These are phyloP conservation scores for Cystofilobasidium bisporidii DNA, from an alignment of 768 basidiomycete species.

Conservation along the genomic window DNA sequence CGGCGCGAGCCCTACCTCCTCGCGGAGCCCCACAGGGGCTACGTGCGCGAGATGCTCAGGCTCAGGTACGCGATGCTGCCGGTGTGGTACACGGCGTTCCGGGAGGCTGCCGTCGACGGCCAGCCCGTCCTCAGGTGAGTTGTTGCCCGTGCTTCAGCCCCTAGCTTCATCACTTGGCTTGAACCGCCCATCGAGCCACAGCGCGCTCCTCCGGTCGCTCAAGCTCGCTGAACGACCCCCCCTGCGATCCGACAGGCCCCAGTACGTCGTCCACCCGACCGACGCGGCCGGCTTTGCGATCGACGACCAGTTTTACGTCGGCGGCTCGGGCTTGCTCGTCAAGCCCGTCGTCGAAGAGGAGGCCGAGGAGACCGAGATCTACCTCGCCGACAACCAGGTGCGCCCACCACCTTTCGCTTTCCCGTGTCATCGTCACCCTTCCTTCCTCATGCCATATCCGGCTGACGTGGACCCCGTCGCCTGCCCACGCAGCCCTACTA, in stretches of 20 bases:
- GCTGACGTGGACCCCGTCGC: background rate
- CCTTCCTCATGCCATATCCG: no score
- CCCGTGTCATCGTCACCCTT: no score
- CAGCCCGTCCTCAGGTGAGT: conserved; percentile 69
- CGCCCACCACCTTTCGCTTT: conserved; percentile 12
- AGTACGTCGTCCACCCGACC: conserved; percentile 85
- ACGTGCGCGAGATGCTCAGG: conserved; percentile 65
- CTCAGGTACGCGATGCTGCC: conserved; percentile 79
- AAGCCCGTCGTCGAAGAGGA: conserved; percentile 78
- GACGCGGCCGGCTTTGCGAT: conserved; percentile 75
- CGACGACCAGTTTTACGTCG: conserved; percentile 91
- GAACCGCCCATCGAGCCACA: no score
- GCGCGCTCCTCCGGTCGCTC: no score
- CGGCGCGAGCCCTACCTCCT: conserved; percentile 89
- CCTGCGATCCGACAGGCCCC: conserved; percentile 54
- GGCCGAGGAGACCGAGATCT: conserved; percentile 59
- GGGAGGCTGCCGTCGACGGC: conserved; percentile 71
- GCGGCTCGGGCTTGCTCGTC: conserved; percentile 74
- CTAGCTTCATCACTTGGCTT: no score
- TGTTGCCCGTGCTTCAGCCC: background rate
- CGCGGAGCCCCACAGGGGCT: conserved; percentile 77
- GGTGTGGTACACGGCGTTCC: conserved; percentile 96
- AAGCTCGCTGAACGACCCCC: no score
- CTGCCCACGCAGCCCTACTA: conserved; percentile 64
- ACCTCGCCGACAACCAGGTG: conserved; percentile 74